Conservation (phyloP, 2,329 filamentous ascomycete genomes). For the Fusarium fracticaudum region DNA sequence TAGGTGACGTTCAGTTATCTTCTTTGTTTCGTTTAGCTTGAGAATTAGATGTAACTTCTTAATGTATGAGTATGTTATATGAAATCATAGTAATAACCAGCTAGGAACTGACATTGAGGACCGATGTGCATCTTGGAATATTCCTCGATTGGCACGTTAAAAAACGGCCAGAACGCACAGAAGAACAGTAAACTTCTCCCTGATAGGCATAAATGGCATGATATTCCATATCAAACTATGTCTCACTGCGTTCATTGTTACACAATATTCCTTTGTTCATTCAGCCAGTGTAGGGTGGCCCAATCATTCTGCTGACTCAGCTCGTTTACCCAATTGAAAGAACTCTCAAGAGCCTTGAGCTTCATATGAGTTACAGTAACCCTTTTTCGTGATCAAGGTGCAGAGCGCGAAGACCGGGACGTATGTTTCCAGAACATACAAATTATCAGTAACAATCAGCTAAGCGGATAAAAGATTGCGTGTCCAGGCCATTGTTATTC, state of each 20-base stretch:
- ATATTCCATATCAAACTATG: background rate
- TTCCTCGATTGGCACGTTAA: background rate
- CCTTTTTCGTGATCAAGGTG: slow-evolving; percentile 22
- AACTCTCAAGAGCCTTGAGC: slow-evolving; percentile 27
- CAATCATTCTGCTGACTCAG: slow-evolving; percentile 22
- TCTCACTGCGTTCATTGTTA: background rate
- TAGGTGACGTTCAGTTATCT: background rate
- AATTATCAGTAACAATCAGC: background rate
- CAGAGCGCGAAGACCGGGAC: slow-evolving; percentile 16
- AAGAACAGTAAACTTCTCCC: background rate
- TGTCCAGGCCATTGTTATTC: background rate
- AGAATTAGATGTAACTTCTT: background rate
- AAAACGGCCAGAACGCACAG: background rate
- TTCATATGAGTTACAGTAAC: slow-evolving; percentile 14
- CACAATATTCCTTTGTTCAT: background rate
- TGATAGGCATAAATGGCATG: background rate
- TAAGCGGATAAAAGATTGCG: background rate
- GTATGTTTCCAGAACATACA: background rate
- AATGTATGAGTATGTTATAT: background rate
- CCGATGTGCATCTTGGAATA: background rate
- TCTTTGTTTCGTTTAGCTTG: background rate
- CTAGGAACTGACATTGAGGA: background rate
- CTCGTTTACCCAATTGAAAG: slow-evolving; percentile 20
- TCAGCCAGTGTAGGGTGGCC: slow-evolving; percentile 11
- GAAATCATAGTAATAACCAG: background rate